Conservation (phyloP, 1,284 basidiomycete species). For the Boletellus dicymbophilus region DNA sequence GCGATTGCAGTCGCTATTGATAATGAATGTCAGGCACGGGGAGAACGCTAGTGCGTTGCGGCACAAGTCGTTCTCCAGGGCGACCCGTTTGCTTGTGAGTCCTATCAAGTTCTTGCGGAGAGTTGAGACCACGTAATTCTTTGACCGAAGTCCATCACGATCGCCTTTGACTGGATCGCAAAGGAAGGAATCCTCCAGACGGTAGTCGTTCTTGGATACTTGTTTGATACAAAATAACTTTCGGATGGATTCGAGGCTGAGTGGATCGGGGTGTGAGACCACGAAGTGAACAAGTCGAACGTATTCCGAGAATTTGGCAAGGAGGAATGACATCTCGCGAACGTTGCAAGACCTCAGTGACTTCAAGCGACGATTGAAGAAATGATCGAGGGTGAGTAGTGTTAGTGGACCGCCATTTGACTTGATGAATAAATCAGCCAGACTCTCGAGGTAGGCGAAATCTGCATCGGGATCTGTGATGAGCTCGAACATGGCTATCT, state of each 20-base stretch:
- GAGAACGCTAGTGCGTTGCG: conserved; percentile 34
- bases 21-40: conserved; percentile 39
- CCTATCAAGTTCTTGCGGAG: conserved; percentile 26
- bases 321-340: conserved; percentile 30
- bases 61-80: conserved; percentile 38
- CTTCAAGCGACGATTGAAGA: conserved; percentile 16
- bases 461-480: conserved; percentile 19
- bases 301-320: conserved; percentile 41
- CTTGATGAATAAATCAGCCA: conserved; percentile 13
- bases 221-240: conserved; percentile 42
- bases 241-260: conserved; percentile 22
- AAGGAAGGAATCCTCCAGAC: conserved; percentile 30
- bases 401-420: conserved; percentile 5
- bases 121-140: conserved; percentile 2
- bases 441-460: conserved; percentile 3
- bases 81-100: conserved; percentile 34
- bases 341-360: conserved; percentile 9
- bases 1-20: conserved; percentile 39
- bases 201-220: conserved; percentile 28
- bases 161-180: conserved; percentile 9
- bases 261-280: conserved; percentile 30
- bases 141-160: conserved; percentile 1
- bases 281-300: conserved; percentile 34
- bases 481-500: conserved; percentile 28
- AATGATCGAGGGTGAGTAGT: conserved; percentile 27